phyloP scores from a whole-genome alignment of 768 basidiomycete genomes.

The Suillus lakei region DNA sequence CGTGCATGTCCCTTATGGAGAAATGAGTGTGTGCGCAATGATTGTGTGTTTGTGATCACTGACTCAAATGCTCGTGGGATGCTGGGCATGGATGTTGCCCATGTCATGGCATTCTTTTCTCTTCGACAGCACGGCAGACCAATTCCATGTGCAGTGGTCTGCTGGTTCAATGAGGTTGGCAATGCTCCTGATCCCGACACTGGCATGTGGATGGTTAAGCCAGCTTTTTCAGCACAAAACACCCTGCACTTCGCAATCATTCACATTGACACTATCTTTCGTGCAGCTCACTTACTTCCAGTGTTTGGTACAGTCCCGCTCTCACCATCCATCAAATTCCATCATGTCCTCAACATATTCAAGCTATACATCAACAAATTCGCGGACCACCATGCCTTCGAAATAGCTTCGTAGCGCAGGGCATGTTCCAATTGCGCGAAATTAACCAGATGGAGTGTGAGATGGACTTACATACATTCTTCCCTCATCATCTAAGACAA shows the following conservation, averaged over 20 bases:
- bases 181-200: slow-evolving; percentile 20
- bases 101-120: slow-evolving; percentile 27
- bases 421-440: no score
- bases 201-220: slow-evolving; percentile 32
- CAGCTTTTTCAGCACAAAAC: slow-evolving; percentile 16
- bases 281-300: slow-evolving; percentile 24
- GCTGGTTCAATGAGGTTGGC: slow-evolving; percentile 29
- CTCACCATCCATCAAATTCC: neutral
- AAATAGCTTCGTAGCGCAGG: no score
- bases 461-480: no score
- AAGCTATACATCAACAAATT: no score
- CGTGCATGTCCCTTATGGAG: slow-evolving; percentile 32
- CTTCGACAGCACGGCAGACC: slow-evolving; percentile 13
- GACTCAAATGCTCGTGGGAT: slow-evolving; percentile 24
- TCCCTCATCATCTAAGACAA: no score
- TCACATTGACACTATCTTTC: slow-evolving; percentile 24
- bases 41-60: slow-evolving; percentile 32
- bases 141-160: slow-evolving; percentile 32
- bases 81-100: slow-evolving; percentile 26
- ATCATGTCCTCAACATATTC: no score
- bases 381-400: no score
- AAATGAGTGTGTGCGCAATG: slow-evolving; percentile 24
- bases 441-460: no score
- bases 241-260: slow-evolving; percentile 9
- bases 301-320: slow-evolving; percentile 18